Percentiles rank a stretch among this genome's conserved stretches.
Evolutionary conservation across 2,329 filamentous ascomycete species (phyloP).

Genomic region (Aspergillus caelatus): DNA sequence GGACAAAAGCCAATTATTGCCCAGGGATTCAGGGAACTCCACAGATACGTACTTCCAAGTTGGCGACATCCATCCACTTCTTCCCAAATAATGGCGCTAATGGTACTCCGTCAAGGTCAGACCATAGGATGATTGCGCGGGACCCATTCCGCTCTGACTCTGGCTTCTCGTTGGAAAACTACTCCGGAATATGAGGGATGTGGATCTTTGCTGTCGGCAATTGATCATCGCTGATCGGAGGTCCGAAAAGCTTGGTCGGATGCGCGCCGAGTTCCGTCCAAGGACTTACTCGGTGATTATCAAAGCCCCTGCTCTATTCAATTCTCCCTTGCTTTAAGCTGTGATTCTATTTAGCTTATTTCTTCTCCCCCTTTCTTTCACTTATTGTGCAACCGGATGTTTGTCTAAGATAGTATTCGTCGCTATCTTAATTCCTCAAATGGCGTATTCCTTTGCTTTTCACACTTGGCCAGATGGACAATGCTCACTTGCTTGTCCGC

Average conservation of each 20-base stretch:
- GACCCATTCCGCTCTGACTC: not conserved
- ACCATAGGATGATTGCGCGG: not conserved
- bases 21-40: not conserved
- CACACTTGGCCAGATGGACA: not conserved
- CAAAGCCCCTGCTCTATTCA: not conserved
- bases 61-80: not conserved
- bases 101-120: not conserved
- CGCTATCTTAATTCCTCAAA: not conserved
- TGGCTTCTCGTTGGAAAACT: not conserved
- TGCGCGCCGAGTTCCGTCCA: not conserved
- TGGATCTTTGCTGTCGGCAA: conserved; percentile 10
- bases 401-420: not conserved
- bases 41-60: not conserved
- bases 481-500: not conserved
- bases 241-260: conserved; percentile 10
- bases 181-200: not conserved
- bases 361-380: not conserved
- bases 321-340: not conserved
- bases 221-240: conserved; percentile 3
- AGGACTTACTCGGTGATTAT: not conserved
- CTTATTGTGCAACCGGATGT: not conserved
- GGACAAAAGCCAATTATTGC: not conserved
- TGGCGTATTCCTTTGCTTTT: not conserved
- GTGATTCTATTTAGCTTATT: not conserved
- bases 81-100: not conserved